phyloP scores from a whole-genome alignment of 1,139 yeast species.

The Taiozyma sp. region DNA sequence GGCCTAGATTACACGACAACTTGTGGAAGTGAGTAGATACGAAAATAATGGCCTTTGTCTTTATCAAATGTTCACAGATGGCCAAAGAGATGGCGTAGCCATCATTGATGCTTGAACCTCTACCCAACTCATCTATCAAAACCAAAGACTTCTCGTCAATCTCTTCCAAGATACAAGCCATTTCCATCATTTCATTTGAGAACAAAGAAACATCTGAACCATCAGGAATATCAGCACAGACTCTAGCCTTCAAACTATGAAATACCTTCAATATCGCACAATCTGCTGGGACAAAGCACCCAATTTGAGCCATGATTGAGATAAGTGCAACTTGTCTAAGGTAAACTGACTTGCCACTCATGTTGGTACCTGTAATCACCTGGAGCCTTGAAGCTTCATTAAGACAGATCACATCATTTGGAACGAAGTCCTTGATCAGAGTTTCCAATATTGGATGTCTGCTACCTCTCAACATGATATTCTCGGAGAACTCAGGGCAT shows the following conservation, averaged over 20 bases:
- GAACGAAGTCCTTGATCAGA: slow-evolving; percentile 26
- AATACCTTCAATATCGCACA: slow-evolving; percentile 34
- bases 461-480: slow-evolving; percentile 29
- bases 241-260: slow-evolving; percentile 33
- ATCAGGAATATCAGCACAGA: slow-evolving; percentile 29
- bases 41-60: slow-evolving; percentile 27
- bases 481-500: slow-evolving; percentile 32
- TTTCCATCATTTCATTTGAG: slow-evolving; percentile 42
- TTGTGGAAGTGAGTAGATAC: slow-evolving; percentile 38
- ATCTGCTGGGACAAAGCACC: slow-evolving; percentile 40
- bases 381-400: slow-evolving; percentile 35
- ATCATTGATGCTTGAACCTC: slow-evolving; percentile 39
- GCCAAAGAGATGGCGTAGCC: slow-evolving; percentile 38
- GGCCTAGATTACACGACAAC: slow-evolving; percentile 29
- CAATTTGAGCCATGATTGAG: slow-evolving; percentile 41
- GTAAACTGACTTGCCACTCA: slow-evolving; percentile 46
- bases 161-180: slow-evolving; percentile 36
- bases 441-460: slow-evolving; percentile 40
- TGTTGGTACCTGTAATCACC: slow-evolving; percentile 42
- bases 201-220: slow-evolving; percentile 34
- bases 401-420: slow-evolving; percentile 35
- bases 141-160: slow-evolving; percentile 30
- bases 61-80: slow-evolving; percentile 30
- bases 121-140: slow-evolving; percentile 42
- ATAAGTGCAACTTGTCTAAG: slow-evolving; percentile 37